Evolutionary conservation across 202 grass and related monocot species (phyloP).

Genomic region (Thinopyrum obtusiflorum): DNA sequence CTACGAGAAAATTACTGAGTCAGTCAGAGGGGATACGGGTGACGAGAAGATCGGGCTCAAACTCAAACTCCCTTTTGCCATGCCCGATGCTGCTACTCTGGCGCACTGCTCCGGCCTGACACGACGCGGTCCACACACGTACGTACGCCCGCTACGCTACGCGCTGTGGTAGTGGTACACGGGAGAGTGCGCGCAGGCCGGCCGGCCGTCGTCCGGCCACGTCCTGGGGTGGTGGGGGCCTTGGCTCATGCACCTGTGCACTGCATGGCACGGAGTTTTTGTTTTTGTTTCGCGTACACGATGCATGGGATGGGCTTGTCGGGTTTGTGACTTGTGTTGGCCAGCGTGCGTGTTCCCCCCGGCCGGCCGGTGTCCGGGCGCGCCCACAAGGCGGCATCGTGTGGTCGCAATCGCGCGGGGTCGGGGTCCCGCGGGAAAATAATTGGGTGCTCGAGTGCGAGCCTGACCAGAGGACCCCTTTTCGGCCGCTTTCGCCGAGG

Average conservation of each 20-base stretch:
- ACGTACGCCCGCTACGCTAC: neutral
- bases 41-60: neutral
- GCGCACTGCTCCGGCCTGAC: neutral
- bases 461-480: constrained; percentile 31
- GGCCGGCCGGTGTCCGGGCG: neutral
- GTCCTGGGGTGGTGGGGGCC: too few relatives aligned
- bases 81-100: constrained; percentile 35
- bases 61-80: neutral
- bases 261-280: neutral
- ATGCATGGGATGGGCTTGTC: neutral
- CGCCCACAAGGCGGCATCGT: constrained; percentile 4
- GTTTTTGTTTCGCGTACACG: too few relatives aligned
- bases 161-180: neutral
- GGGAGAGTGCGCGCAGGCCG: neutral
- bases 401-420: constrained; percentile 24
- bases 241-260: neutral
- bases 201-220: too few relatives aligned
- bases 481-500: constrained; percentile 25
- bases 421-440: neutral
- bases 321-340: neutral
- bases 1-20: neutral
- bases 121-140: neutral
- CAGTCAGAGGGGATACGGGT: neutral
- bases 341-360: neutral
- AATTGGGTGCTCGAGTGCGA: constrained; percentile 49